Percentiles rank a stretch among this genome's conserved stretches.
These are phyloP conservation scores for Scutellaria baicalensis DNA, from an alignment of 257 asterid species.

Conservation along the genomic window DNA sequence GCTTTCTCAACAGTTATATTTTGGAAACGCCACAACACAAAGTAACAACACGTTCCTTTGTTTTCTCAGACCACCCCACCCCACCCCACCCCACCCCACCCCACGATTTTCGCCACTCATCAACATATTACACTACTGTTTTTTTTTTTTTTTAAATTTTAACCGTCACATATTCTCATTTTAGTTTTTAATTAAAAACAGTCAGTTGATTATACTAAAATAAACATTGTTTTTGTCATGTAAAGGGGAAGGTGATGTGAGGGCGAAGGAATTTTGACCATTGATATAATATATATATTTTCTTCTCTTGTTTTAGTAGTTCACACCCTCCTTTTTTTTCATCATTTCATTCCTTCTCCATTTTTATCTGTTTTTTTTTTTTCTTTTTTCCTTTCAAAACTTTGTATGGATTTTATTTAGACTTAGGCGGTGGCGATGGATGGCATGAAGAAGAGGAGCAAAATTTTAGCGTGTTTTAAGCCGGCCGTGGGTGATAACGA, in stretches of 20 bases:
- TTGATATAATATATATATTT: not conserved
- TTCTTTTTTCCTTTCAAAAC: not conserved
- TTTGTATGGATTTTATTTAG: constrained; percentile 13
- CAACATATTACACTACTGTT: not conserved
- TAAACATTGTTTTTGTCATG: not conserved
- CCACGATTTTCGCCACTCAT: constrained; percentile 34
- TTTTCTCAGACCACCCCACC: constrained; percentile 28
- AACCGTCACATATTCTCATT: not conserved
- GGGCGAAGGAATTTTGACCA: not conserved
- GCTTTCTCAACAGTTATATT: not conserved
- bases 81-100: no score
- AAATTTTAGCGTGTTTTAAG: constrained; percentile 25
- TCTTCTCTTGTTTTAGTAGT: not conserved
- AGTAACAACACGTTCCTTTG: constrained; percentile 28
- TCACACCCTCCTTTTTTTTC: not conserved
- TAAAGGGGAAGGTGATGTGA: not conserved
- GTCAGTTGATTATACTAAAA: not conserved
- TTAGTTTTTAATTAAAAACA: not conserved
- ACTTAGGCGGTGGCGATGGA: constrained; percentile 4
- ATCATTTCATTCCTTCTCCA: not conserved
- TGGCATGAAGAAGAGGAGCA: constrained; percentile 40
- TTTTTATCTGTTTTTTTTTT: not conserved
- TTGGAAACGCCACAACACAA: not conserved
- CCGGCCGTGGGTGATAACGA: not conserved
- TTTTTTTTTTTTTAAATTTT: not conserved